Percentiles rank a stretch among this genome's conserved stretches.
Conservation (phyloP, 2,329 filamentous ascomycete genomes). For the Ilyonectria destructans region DNA sequence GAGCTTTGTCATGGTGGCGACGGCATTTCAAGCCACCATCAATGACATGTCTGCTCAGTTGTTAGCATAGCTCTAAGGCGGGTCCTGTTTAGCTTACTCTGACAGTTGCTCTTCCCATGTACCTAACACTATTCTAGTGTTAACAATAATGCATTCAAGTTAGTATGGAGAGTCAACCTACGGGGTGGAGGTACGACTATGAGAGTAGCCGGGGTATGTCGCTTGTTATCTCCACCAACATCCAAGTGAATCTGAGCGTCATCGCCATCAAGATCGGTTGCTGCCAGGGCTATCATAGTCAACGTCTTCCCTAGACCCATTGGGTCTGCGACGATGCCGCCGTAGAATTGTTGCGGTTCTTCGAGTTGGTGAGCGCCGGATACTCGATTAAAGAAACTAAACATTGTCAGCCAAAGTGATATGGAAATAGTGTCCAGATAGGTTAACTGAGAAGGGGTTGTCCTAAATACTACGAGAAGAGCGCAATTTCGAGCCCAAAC, state of each 20-base stretch:
- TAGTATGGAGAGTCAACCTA: slow-evolving; percentile 38
- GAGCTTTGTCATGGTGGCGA: slow-evolving; percentile 52
- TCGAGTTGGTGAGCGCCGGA: slow-evolving; percentile 49
- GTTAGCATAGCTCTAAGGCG: fast-evolving
- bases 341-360: slow-evolving; percentile 55
- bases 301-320: slow-evolving; percentile 66
- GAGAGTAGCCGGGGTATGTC: slow-evolving; percentile 44
- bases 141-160: background rate
- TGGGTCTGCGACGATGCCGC: slow-evolving; percentile 63
- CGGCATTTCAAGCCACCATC: slow-evolving; percentile 41
- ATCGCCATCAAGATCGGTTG: slow-evolving; percentile 37
- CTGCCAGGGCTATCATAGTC: slow-evolving; percentile 60
- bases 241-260: fast-evolving
- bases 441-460: background rate
- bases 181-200: slow-evolving; percentile 58
- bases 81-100: slow-evolving; percentile 30
- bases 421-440: background rate
- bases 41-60: slow-evolving; percentile 43
- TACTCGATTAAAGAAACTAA: slow-evolving; percentile 56
- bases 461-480: background rate
- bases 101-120: slow-evolving; percentile 58
- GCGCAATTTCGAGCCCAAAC: background rate
- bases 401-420: background rate
- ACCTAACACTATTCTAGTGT: slow-evolving; percentile 52
- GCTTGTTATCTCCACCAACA: background rate